Evolutionary conservation across 768 basidiomycete genomes (phyloP), one percentile per base, ranked within the genome.

Genomic region (Hygrocybe punicea): DNA sequence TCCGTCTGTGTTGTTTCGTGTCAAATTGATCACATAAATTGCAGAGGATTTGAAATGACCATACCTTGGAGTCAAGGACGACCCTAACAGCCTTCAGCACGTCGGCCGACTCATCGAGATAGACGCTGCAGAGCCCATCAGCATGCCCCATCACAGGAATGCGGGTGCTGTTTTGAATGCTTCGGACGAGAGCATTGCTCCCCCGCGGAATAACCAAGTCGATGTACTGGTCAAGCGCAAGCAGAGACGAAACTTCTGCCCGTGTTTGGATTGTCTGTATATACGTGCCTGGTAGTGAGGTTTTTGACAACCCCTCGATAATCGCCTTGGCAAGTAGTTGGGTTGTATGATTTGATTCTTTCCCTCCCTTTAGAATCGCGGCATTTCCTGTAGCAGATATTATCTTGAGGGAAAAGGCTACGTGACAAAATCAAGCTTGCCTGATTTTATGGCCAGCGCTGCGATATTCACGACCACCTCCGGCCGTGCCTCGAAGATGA

Each of bases 91-190:
- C 93, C 69, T 94, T 98, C 56, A 84, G 81, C 37, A 76, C 63
- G 62, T 89, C 83, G 0, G 95, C 95, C 25, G 79, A 76, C 63
- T 89, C 86, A 70, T 99, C 96, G 5, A 99, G 73, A 69, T 87
- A 98, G 5, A 97, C 84, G 17, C 85, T 83, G 70, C 97, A 99
- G 8, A 98, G 75, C 1, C 97, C 97, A 71, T 99, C 97, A 6
- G 97, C 95, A 67, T 99, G 97, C 1, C 97, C 97, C 94, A 99
- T 98, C 44, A 99, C 97, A 2, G 97, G 89, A 58, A 99, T 98
- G 57, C 89, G 80, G 0, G 96, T 97, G 61, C 78, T 84, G 56
- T 89, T 88, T 69, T 98, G 93, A 57, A 99, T 97, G 69, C 77
- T 89, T 63, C 76, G 80, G 24, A 98, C 97, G 11, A 99, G 84